Evolutionary conservation across 768 basidiomycete genomes (phyloP), one percentile per base, ranked within the genome.

Genomic region (Multifurca ochricompacta): DNA sequence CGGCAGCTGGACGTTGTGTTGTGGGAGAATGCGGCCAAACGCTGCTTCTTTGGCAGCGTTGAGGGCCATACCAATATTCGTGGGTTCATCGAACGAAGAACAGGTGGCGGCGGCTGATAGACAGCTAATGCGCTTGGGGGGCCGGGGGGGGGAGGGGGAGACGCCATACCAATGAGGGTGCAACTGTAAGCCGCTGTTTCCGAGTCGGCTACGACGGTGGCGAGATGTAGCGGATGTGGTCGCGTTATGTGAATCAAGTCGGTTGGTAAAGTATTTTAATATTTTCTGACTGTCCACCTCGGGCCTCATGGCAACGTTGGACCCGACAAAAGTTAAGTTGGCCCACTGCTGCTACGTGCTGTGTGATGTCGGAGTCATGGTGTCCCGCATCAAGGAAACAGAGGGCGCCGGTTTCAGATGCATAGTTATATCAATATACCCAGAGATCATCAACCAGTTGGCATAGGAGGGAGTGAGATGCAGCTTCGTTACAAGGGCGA

Each of bases 41-140:
- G 88, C 53, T 86, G 82, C 69, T 90, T 95, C 74, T 92, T 94
- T 70, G 88, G 81, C 23, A 87, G 76, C 59, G 61, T 83, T 51
- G 87, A 87, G 47, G 88, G 87, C 3, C 88, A 91, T 66, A 72
- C 78, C 32, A 86, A 84, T 62, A 86, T 91, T 65, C 79, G 82
- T 65, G 81, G 78, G 11, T 90, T 89, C 68, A 88, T 90, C 60
- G 87, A 90, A 68, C 74, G 86, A 63, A 74, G 85, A 64, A 81
- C 78, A 2, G 69, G 70, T 27, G 71, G 68, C 7, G 21, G 69
- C 21, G 43, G 34, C 4, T 32, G 40, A 18, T 45, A 46, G 40
- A 9, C 9, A 4, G 41, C 10, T 6, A 19, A 28, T 39, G n/a
- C n/a, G 32, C 37, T 41, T 4, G 23, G 25, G 11, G 25, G 11